Evolutionary conservation across 805 yeast species (phyloP), one percentile per base, ranked within the genome.

Genomic region (Pichia nanzhaoensis): DNA sequence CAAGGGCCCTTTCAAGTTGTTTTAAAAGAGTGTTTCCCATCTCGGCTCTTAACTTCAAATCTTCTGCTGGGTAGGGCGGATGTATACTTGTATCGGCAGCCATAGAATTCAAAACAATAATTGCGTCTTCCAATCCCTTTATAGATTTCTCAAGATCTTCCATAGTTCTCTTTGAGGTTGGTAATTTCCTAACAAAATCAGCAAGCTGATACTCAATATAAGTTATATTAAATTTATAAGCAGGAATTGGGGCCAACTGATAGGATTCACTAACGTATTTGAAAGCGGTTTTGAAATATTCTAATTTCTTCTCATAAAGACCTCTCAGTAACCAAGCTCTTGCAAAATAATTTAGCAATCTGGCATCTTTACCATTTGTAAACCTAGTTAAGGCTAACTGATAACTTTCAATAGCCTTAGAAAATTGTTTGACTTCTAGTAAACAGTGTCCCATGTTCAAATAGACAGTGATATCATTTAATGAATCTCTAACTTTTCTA

Each of bases 271-370:
- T 68, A 5, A 87, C 75, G 53, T 75, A 78, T 37, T 75, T 80
- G 46, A 88, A 69, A 0, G 95, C 75, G 44, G 72, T 78, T 34
- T 73, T 67, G 44, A 82, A 75, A 49, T 73, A 78, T n/a, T 67
- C 75, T 39, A 80, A 58, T 46, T 75, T 82, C 62, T 75, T 81
- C 57, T 86, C 95, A 28, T 70, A 67, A 34, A 73, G 59, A 10
- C 87, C 97, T 60, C 96, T 74, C 20, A 79, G 72, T 51, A 80
- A 80, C 97, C 97, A 90, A 2, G 93, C 91, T 50, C 90, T 76
- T 37, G 95, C 96, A 48, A 91, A 70, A 51, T 85, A 73, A 16
- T 88, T 78, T 51, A 82, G 64, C 27, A 86, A 70, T 55, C 77
- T 79, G 0, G 87, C 65, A 58, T 84, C 95, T 34, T 76, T 73